A percentile compares a stretch with the other conserved stretches of the same genome.
Conservation (phyloP, 306 rosid species). For the Acmispon strigosus region DNA sequence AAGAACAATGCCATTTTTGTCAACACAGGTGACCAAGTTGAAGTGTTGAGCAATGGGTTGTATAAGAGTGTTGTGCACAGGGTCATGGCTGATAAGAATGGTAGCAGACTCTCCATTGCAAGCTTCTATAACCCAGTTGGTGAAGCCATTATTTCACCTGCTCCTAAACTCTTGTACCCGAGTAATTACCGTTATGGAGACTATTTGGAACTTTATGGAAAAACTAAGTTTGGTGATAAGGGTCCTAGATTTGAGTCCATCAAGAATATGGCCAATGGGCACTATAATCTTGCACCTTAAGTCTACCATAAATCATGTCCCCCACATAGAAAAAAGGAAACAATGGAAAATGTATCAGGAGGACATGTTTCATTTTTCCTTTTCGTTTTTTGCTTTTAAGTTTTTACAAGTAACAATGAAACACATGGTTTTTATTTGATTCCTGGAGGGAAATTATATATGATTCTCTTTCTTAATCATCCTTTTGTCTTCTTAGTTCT, state of each 20-base stretch:
- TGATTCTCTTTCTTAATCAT: neutral
- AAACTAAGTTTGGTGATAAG: conserved; percentile 71
- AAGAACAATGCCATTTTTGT: conserved; percentile 72
- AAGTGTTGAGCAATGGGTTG: conserved; percentile 55
- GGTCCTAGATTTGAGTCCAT: conserved; percentile 54
- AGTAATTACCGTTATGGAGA: conserved; percentile 46
- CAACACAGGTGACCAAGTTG: conserved; percentile 85
- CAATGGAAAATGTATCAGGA: neutral
- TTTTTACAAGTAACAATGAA: conserved; percentile 9
- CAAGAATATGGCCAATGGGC: conserved; percentile 44
- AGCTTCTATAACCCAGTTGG: conserved; percentile 67
- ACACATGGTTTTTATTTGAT: neutral
- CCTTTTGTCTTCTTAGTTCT: neutral
- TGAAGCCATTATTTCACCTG: conserved; percentile 68
- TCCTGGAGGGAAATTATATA: neutral
- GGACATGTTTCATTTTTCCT: neutral
- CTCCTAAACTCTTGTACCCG: conserved; percentile 58
- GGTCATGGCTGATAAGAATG: conserved; percentile 63
- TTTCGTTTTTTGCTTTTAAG: neutral
- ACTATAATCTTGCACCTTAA: conserved; percentile 8
- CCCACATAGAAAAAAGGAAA: neutral
- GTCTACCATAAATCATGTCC: no score
- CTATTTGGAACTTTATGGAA: conserved; percentile 63
- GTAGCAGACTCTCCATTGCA: conserved; percentile 76
- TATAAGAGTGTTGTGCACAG: conserved; percentile 65